Percentiles rank a stretch among this genome's conserved stretches.
These are phyloP conservation scores for Pugionium dolabratum DNA, from an alignment of 345 rosid genomes.

Conservation along the genomic window DNA sequence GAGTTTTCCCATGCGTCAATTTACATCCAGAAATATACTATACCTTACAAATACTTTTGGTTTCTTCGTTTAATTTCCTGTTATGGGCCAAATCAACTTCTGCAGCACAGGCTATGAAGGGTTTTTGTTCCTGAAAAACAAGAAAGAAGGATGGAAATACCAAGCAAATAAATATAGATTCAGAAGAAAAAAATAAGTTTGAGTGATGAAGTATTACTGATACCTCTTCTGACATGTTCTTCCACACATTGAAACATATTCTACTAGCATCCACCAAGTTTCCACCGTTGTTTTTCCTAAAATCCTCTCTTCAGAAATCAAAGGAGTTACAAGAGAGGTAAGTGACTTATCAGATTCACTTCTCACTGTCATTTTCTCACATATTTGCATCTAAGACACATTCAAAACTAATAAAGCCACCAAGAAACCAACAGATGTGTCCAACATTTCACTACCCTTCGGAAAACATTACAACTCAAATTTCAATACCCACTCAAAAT, in stretches of 20 bases:
- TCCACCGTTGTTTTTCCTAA: slow-evolving; percentile 29
- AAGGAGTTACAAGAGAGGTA: background rate
- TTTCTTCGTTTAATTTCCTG: slow-evolving; percentile 32
- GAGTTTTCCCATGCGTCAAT: background rate
- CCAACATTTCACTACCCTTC: background rate
- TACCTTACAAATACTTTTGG: slow-evolving; percentile 30
- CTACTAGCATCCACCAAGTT: slow-evolving; percentile 47
- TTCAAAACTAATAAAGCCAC: slow-evolving; percentile 16
- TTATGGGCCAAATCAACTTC: slow-evolving; percentile 39
- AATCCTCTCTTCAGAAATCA: slow-evolving; percentile 51
- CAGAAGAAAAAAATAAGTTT: background rate
- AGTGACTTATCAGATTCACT: slow-evolving; percentile 6
- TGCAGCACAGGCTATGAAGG: slow-evolving; percentile 48
- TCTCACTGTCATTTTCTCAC: background rate
- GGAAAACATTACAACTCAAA: background rate
- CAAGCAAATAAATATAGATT: background rate
- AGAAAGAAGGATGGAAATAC: background rate
- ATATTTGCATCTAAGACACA: background rate
- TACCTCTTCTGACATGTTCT: slow-evolving; percentile 68
- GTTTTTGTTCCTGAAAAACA: slow-evolving; percentile 55
- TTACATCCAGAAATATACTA: background rate
- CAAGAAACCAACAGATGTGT: background rate
- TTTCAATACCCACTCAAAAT: background rate
- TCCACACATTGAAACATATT: slow-evolving; percentile 66
- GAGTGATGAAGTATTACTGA: too few species aligned